A percentile compares a stretch with the other conserved stretches of the same genome.
Evolutionary conservation across 352 stramenopile species (phyloP).

Genomic region (Phytophthora tubulina): DNA sequence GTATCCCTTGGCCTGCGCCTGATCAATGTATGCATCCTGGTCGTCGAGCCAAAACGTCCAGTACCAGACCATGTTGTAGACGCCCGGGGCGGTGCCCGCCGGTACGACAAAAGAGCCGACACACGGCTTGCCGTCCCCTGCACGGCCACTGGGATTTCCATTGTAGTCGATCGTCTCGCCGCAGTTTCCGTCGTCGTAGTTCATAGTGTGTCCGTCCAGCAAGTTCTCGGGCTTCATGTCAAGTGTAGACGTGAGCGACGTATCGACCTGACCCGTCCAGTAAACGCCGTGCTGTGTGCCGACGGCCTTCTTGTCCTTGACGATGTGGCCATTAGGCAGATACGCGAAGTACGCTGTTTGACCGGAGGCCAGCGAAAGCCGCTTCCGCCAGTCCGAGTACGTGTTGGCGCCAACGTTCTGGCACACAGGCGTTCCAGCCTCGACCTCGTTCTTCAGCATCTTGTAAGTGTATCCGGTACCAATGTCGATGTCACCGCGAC

Average conservation of each 20-base stretch:
- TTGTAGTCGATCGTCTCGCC: slow-evolving; percentile 60
- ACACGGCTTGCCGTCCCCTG: slow-evolving; percentile 70
- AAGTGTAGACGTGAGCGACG: slow-evolving; percentile 51
- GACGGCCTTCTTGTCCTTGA: slow-evolving; percentile 74
- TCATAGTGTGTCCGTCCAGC: slow-evolving; percentile 50
- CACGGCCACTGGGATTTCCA: slow-evolving; percentile 55
- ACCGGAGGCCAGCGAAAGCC: slow-evolving; percentile 50
- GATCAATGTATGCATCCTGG: slow-evolving; percentile 56
- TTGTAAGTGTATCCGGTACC: slow-evolving; percentile 71
- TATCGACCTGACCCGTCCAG: slow-evolving; percentile 58
- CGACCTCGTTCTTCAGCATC: slow-evolving; percentile 74
- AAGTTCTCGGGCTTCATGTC: slow-evolving; percentile 64
- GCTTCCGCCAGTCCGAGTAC: slow-evolving; percentile 70
- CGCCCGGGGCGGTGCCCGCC: slow-evolving; percentile 47
- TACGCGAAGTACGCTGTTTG: slow-evolving; percentile 62
- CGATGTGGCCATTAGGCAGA: slow-evolving; percentile 67
- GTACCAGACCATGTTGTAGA: slow-evolving; percentile 80
- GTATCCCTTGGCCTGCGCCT: slow-evolving; percentile 59
- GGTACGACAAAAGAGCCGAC: slow-evolving; percentile 65
- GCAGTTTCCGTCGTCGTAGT: slow-evolving; percentile 74
- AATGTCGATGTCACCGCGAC: slow-evolving; percentile 61
- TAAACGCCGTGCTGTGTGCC: slow-evolving; percentile 73
- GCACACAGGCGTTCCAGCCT: slow-evolving; percentile 56
- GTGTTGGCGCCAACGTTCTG: slow-evolving; percentile 59
- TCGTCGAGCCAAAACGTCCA: slow-evolving; percentile 77